A percentile compares a stretch with the other conserved stretches of the same genome.
Evolutionary conservation across 371 early-diverging fungal genomes (phyloP).

Genomic region (Basidiobolus heterosporus): DNA sequence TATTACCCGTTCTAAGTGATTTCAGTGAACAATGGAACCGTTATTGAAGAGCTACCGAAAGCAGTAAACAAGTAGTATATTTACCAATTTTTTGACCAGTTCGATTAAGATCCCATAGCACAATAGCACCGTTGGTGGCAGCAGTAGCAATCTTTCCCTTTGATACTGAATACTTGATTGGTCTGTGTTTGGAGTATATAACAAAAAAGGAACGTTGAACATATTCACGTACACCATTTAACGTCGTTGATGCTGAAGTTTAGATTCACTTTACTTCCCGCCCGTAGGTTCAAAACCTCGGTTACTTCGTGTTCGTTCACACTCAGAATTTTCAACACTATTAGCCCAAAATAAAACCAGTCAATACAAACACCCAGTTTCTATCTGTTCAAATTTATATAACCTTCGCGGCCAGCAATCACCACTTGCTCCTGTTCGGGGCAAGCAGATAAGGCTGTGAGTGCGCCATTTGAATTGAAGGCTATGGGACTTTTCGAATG

Average conservation of each 20-base stretch:
- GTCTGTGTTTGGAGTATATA: conserved; percentile 7
- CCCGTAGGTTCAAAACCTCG: conserved; percentile 49
- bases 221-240: conserved; percentile 45
- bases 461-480: conserved; percentile 20
- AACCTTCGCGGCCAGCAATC: conserved; percentile 62
- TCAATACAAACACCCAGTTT: not conserved
- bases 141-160: conserved; percentile 55
- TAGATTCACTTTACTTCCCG: conserved; percentile 36
- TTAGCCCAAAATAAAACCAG: not conserved
- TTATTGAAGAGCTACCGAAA: too few relatives aligned
- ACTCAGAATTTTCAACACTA: conserved; percentile 50
- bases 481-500: not conserved
- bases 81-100: conserved; percentile 17
- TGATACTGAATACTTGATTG: conserved; percentile 13
- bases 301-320: conserved; percentile 31
- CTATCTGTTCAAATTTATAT: not conserved
- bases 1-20: conserved; percentile 37
- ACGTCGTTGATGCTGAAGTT: conserved; percentile 63
- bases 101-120: conserved; percentile 46
- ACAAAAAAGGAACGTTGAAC: conserved; percentile 1
- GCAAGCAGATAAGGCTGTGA: conserved; percentile 43
- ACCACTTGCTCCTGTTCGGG: conserved; percentile 44
- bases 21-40: conserved; percentile 3
- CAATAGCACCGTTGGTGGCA: conserved; percentile 56
- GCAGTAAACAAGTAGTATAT: not conserved